Evolutionary conservation across 148 eudicot genomes (phyloP).

Genomic region (Linanthus parryae): DNA sequence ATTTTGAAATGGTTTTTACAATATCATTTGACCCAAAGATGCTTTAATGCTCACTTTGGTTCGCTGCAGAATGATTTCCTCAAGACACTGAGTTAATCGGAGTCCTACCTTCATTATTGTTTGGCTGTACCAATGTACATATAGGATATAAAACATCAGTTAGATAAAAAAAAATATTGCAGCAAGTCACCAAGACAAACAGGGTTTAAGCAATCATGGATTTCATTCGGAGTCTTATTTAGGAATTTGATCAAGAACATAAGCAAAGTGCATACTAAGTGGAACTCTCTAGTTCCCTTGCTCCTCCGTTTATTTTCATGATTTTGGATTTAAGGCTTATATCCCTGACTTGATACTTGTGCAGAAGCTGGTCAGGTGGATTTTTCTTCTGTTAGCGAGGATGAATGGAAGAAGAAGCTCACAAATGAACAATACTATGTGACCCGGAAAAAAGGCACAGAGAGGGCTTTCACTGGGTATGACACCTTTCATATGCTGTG

Average conservation of each 20-base stretch:
- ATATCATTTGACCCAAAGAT: no score
- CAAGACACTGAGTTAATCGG: no score
- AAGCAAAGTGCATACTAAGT: not conserved
- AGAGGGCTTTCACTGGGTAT: slow-evolving; percentile 91
- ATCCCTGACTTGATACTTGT: not conserved
- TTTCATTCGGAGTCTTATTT: no score
- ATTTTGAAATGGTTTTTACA: no score
- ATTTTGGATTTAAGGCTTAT: not conserved
- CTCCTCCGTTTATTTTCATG: not conserved
- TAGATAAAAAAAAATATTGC: no score
- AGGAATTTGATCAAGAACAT: not conserved
- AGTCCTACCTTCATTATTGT: no score
- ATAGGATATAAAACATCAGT: no score
- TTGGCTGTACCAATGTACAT: no score
- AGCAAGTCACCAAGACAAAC: no score
- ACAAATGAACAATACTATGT: slow-evolving; percentile 70
- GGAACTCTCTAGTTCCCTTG: not conserved
- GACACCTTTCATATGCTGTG: slow-evolving; percentile 6
- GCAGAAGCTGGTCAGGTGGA: slow-evolving; percentile 33
- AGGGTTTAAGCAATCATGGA: no score
- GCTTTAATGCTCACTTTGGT: no score
- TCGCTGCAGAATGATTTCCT: no score
- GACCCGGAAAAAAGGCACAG: slow-evolving; percentile 85
- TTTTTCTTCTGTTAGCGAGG: slow-evolving; percentile 43
- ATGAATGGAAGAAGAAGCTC: slow-evolving; percentile 67